Base-by-base conservation (phyloP, 345 rosid species). In the Syzygium aromaticum region DNA sequence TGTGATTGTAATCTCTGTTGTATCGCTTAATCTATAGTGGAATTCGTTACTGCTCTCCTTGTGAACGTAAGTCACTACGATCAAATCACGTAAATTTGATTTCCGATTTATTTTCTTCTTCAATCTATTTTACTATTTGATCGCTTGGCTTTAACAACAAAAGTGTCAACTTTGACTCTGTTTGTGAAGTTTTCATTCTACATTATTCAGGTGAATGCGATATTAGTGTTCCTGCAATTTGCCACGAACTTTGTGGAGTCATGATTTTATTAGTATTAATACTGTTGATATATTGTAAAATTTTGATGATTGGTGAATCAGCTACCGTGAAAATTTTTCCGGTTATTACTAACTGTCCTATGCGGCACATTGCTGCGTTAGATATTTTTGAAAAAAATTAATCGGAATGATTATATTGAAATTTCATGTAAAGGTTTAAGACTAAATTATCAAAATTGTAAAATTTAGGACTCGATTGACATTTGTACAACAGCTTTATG, bases 391-490 rank as follows among this genome's bases (percentile, higher is more conserved):
- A 0, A 0, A 0, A 59, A 59, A 59, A 61, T n/a, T 61, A 1
- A 1, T n/a, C 8, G 1, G 15, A 61, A n/a, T 27, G 73, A 61
- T 33, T 61, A 54, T 19, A 6, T 30, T 15, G 33, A 21, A 4
- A 64, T 0, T 28, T 54, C 22, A 3, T 19, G 6, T 0, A 17
- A 54, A 54, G 8, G 2, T 6, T 54, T 54, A 2, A 22, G 7
- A 16, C 7, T 17, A 54, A 16, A 54, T 7, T 54, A 23, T 6
- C 21, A 54, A 61, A 61, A 61, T n/a, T 6, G 4, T n/a, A 63
- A 63, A n/a, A 8, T n/a, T n/a, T 0, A 6, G 0, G 3, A 64
- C 11, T 64, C 2, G 1, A 64, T 28, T 15, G 30, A 4, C 40
- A 28, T 63, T 0, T 14, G 2, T 11, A 59, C 7, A 28, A 63